Conservation (phyloP, 495 filamentous ascomycete species). For the Penicillium waksmanii region DNA sequence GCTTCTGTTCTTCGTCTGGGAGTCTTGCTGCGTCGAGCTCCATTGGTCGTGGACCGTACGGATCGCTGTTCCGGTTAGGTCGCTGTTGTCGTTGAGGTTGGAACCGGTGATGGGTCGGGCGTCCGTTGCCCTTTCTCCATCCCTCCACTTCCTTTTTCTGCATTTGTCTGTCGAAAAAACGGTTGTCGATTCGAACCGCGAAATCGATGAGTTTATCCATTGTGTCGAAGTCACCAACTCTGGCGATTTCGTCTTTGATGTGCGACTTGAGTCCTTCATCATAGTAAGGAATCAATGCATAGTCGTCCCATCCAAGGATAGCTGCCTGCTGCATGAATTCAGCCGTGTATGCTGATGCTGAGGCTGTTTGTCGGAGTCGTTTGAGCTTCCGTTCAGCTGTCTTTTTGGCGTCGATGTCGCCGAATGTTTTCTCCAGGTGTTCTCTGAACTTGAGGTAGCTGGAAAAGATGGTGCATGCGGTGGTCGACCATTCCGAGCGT, state of each 20-base stretch:
- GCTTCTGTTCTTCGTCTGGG: slow-evolving; percentile 1
- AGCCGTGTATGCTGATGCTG: neutral
- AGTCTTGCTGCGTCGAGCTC: slow-evolving; percentile 6
- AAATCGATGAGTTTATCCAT: neutral
- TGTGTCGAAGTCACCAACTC: neutral
- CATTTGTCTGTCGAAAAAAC: neutral
- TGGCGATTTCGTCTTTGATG: neutral
- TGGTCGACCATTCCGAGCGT: neutral
- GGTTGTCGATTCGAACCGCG: neutral
- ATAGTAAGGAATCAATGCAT: neutral
- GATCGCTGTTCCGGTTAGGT: neutral
- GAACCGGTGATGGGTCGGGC: neutral
- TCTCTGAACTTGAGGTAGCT: neutral
- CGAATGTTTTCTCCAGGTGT: neutral
- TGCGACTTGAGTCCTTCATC: neutral
- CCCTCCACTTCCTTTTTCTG: neutral
- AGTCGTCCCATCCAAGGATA: neutral
- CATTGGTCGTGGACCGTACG: slow-evolving; percentile 1
- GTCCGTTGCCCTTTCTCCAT: neutral
- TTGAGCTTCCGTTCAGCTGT: neutral
- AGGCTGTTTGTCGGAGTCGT: neutral
- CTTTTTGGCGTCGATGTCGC: neutral
- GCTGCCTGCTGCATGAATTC: neutral
- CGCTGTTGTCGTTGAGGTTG: neutral
- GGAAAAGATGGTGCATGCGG: neutral